A percentile compares a stretch with the other conserved stretches of the same genome.
Conservation (phyloP, 768 basidiomycete species). For the Boletus sp. region DNA sequence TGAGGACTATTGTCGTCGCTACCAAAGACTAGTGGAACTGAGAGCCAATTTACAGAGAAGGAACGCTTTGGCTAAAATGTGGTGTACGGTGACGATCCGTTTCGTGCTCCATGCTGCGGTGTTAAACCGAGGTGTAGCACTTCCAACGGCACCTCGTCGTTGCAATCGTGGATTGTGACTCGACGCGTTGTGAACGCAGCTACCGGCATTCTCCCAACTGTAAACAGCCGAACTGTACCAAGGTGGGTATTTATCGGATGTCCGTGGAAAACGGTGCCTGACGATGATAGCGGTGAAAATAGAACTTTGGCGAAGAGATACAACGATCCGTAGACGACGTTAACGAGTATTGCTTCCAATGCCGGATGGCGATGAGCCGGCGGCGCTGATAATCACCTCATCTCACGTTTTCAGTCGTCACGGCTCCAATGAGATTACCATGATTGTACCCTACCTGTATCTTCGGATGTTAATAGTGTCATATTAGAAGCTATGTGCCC, state of each 20-base stretch:
- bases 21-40: background rate
- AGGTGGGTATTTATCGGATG: conserved; percentile 42
- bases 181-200: conserved; percentile 60
- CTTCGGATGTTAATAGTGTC: conserved; percentile 22
- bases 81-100: conserved; percentile 45
- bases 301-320: conserved; percentile 71
- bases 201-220: conserved; percentile 58
- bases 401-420: conserved; percentile 2
- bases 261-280: conserved; percentile 13
- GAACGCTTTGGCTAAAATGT: conserved; percentile 72
- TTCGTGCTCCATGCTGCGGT: conserved; percentile 1
- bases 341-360: conserved; percentile 69
- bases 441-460: conserved; percentile 30
- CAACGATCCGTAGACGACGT: conserved; percentile 68
- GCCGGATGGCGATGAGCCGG: conserved; percentile 55
- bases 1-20: conserved; percentile 39
- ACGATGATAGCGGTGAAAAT: conserved; percentile 4
- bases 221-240: conserved; percentile 50
- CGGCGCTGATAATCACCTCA: conserved; percentile 17
- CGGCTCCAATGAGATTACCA: conserved; percentile 13
- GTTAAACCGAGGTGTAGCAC: conserved; percentile 46
- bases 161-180: conserved; percentile 76
- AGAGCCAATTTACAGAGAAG: conserved; percentile 49
- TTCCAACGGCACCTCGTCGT: conserved; percentile 75
- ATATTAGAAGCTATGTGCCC: conserved; percentile 7